Conservation (phyloP, 202 grass and related monocot genomes). For the Musa balbisiana region DNA sequence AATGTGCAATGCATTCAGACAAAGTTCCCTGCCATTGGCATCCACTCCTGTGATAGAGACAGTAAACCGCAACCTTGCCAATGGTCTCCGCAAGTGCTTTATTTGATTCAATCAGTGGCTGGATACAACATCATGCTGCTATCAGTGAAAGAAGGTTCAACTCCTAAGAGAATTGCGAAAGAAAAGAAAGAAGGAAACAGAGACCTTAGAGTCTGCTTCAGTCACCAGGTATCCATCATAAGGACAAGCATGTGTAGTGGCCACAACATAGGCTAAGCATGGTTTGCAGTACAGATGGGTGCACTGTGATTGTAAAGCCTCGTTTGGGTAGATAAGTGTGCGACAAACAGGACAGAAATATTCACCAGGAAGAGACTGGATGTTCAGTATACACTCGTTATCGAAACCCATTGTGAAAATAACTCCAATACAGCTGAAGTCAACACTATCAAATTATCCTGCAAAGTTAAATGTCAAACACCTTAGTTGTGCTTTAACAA, state of each 20-base stretch:
- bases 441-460: not conserved
- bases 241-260: conserved; percentile 93
- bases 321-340: conserved; percentile 81
- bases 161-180: not conserved
- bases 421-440: not conserved
- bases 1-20: conserved; percentile 69
- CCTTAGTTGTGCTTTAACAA: not conserved
- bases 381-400: conserved; percentile 85
- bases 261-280: conserved; percentile 76
- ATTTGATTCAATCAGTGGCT: conserved; percentile 76
- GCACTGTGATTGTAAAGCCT: conserved; percentile 83
- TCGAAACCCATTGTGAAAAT: conserved; percentile 67
- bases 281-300: conserved; percentile 98
- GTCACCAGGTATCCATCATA: conserved; percentile 99
- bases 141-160: conserved; percentile 11
- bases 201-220: conserved; percentile 94
- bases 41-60: conserved; percentile 83
- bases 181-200: conserved; percentile 14
- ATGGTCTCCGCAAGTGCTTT: conserved; percentile 69
- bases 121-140: conserved; percentile 31
- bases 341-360: conserved; percentile 99
- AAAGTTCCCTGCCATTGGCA: conserved; percentile 89
- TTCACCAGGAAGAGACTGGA: conserved; percentile 92
- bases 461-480: not conserved
- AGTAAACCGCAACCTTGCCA: conserved; percentile 72